phyloP scores from a whole-genome alignment of 345 rosid species.

The Citrus mangshanensis region DNA sequence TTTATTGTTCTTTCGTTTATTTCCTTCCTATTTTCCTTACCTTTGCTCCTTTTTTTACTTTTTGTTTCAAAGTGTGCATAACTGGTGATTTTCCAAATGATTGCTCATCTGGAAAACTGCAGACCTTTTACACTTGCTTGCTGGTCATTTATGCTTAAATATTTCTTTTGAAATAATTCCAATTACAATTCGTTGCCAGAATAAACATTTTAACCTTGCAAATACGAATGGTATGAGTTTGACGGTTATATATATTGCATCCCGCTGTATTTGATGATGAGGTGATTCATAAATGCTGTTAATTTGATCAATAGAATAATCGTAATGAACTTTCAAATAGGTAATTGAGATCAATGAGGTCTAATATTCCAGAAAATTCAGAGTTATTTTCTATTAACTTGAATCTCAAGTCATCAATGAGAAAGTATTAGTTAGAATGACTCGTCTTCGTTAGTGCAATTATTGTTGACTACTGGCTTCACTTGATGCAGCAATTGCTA shows the following conservation, averaged over 20 bases:
- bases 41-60: not conserved
- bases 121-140: not conserved
- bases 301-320: not conserved
- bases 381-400: not conserved
- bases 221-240: not conserved
- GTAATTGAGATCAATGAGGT: not conserved
- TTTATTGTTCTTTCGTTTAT: not conserved
- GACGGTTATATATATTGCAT: not conserved
- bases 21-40: too few relatives aligned
- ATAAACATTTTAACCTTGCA: not conserved
- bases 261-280: not conserved
- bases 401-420: not conserved
- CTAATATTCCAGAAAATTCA: too few relatives aligned
- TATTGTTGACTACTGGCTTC: not conserved
- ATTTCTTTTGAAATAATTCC: not conserved
- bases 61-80: not conserved
- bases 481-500: conserved; percentile 25
- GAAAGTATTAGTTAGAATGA: not conserved
- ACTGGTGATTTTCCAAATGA: not conserved
- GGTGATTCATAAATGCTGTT: not conserved
- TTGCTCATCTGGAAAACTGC: not conserved
- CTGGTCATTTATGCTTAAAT: not conserved
- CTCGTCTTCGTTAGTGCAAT: not conserved
- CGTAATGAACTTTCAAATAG: not conserved
- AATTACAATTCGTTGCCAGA: not conserved